These are phyloP conservation scores for Agrocybe praecox DNA, from an alignment of 768 basidiomycete species.

Conservation along the genomic window DNA sequence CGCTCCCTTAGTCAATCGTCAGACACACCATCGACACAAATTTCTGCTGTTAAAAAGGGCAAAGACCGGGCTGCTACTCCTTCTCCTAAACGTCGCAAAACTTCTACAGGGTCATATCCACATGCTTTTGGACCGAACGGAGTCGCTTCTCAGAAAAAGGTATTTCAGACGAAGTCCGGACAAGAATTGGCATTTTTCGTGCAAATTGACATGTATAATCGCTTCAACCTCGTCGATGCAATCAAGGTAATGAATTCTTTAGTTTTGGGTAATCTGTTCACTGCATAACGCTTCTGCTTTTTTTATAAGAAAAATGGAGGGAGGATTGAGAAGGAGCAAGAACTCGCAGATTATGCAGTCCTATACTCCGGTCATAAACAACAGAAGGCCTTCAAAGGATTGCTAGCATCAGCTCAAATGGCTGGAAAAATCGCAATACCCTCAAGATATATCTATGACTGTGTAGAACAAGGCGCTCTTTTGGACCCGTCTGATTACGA, in stretches of 20 bases:
- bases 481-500: constrained; percentile 48
- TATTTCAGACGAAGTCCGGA: constrained; percentile 49
- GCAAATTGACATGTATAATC: constrained; percentile 64
- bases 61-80: constrained; percentile 13
- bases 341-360: constrained; percentile 62
- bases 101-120: constrained; percentile 10
- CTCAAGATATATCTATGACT: constrained; percentile 56
- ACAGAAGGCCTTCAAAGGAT: constrained; percentile 47
- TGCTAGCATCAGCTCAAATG: constrained; percentile 35
- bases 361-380: constrained; percentile 33
- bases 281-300: no score
- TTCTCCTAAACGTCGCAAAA: constrained; percentile 17
- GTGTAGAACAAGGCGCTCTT: constrained; percentile 41
- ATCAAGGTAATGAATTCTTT: constrained; percentile 53
- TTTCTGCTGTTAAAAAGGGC: constrained; percentile 6
- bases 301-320: constrained; percentile 65
- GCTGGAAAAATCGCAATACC: constrained; percentile 50
- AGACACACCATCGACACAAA: neutral
- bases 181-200: constrained; percentile 59
- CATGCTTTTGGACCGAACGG: constrained; percentile 2
- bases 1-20: neutral
- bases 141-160: constrained; percentile 21
- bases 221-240: constrained; percentile 47
- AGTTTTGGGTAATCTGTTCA: neutral
- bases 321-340: constrained; percentile 52